These are phyloP conservation scores for Cryphonectria naterciae DNA, from an alignment of 2,329 filamentous ascomycete genomes.

Conservation along the genomic window DNA sequence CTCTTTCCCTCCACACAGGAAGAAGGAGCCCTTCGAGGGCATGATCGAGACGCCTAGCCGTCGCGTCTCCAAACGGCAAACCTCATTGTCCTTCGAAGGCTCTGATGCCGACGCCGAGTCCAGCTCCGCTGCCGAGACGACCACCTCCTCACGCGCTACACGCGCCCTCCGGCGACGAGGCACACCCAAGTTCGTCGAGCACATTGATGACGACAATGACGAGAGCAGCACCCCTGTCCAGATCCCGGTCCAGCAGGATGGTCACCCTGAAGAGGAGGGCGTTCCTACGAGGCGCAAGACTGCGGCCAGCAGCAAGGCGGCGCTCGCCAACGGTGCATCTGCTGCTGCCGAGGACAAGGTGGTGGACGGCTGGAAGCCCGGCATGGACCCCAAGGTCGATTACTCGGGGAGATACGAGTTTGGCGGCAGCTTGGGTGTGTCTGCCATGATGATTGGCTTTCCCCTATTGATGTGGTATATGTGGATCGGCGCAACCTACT, in stretches of 20 bases:
- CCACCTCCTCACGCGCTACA: conserved; percentile 33
- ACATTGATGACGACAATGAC: conserved; percentile 51
- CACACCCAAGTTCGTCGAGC: conserved; percentile 54
- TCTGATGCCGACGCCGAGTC: conserved; percentile 56
- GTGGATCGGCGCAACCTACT: conserved; percentile 96
- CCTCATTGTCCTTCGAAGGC: conserved; percentile 48
- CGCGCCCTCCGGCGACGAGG: conserved; percentile 49
- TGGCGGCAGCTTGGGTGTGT: conserved; percentile 80
- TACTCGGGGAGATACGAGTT: conserved; percentile 76
- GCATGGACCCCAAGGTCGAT: conserved; percentile 66
- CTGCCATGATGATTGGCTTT: conserved; percentile 87
- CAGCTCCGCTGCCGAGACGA: conserved; percentile 50
- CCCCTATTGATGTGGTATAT: conserved; percentile 98
- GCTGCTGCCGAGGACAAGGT: conserved; percentile 37
- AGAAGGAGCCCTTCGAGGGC: conserved; percentile 64
- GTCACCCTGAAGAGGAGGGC: conserved; percentile 3
- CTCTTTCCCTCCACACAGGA: conserved; percentile 43
- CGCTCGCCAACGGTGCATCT: conserved; percentile 30
- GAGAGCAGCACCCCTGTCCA: conserved; percentile 9
- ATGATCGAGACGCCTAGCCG: conserved; percentile 63
- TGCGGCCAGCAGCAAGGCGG: conserved; percentile 30
- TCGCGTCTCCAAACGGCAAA: conserved; percentile 52
- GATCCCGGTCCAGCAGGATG: neutral
- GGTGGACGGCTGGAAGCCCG: conserved; percentile 62
- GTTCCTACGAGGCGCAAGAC: neutral